Evolutionary conservation across 306 rosid genomes (phyloP).

Genomic region (Inga oerstediana): DNA sequence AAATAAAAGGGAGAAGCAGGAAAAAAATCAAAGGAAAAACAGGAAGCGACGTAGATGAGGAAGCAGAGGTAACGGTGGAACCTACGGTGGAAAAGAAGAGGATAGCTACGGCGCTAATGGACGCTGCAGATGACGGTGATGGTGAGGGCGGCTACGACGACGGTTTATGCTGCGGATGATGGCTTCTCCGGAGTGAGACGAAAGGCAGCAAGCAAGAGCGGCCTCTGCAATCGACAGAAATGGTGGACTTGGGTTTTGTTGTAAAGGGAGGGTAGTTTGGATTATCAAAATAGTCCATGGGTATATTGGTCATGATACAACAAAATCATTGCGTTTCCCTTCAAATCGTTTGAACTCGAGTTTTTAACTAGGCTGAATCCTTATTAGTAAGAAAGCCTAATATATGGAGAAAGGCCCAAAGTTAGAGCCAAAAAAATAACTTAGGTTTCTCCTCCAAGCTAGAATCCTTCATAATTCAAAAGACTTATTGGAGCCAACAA

Average conservation of each 20-base stretch:
- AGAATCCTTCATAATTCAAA: too few relatives aligned
- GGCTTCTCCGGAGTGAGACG: background rate
- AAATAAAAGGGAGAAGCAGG: too few relatives aligned
- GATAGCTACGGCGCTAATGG: background rate
- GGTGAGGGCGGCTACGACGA: background rate
- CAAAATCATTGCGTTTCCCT: background rate
- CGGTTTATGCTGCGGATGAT: background rate
- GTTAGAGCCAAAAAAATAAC: background rate
- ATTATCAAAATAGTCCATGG: background rate
- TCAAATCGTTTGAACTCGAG: background rate
- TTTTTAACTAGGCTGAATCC: too few relatives aligned
- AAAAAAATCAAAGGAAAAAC: too few relatives aligned
- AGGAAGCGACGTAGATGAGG: too few relatives aligned
- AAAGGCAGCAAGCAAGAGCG: background rate
- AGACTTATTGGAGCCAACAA: too few relatives aligned
- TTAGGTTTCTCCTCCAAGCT: too few relatives aligned
- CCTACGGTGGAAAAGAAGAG: background rate
- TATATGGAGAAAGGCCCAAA: background rate
- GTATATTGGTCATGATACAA: background rate
- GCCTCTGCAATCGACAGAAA: background rate
- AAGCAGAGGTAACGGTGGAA: background rate
- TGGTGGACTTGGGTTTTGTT: background rate
- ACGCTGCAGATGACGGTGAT: background rate
- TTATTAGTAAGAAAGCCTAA: background rate
- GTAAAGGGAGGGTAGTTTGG: background rate